Evolutionary conservation across 2,329 filamentous ascomycete species (phyloP).

Genomic region (Pezicula carpinea): DNA sequence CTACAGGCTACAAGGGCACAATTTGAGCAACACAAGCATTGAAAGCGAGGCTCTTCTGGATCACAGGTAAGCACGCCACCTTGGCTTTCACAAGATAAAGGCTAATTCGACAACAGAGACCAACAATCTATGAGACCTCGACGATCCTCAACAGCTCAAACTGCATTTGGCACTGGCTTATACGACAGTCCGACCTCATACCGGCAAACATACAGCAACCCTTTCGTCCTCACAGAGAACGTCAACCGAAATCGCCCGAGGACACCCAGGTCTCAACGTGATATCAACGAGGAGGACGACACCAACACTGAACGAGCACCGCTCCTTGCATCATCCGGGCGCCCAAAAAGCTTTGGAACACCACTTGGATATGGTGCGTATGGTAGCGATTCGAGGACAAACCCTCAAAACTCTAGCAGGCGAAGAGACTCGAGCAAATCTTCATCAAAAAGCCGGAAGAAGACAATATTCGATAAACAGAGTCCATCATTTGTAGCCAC

Average conservation of each 20-base stretch:
- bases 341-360: conserved; percentile 26
- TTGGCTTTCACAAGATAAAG: neutral
- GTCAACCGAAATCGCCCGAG: conserved; percentile 14
- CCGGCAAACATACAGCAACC: conserved; percentile 27
- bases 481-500: conserved; percentile 14
- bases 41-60: conserved; percentile 87
- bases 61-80: conserved; percentile 65
- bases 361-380: conserved; percentile 15
- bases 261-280: conserved; percentile 31
- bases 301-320: conserved; percentile 47
- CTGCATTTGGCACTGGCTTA: conserved; percentile 29
- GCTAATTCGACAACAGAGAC: conserved; percentile 25
- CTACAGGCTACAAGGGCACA: conserved; percentile 47
- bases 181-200: conserved; percentile 30
- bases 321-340: conserved; percentile 42
- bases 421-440: conserved; percentile 34
- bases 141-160: conserved; percentile 46
- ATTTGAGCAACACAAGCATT: conserved; percentile 77
- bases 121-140: conserved; percentile 55
- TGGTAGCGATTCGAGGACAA: conserved; percentile 20
- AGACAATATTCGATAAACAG: conserved; percentile 24
- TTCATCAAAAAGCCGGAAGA: conserved; percentile 35
- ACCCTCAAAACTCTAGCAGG: conserved; percentile 42
- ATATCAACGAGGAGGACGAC: conserved; percentile 48
- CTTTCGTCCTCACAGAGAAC: conserved; percentile 24